These are phyloP conservation scores for Azolla pinnata DNA, from an alignment of 75 land plant genomes.

Conservation along the genomic window DNA sequence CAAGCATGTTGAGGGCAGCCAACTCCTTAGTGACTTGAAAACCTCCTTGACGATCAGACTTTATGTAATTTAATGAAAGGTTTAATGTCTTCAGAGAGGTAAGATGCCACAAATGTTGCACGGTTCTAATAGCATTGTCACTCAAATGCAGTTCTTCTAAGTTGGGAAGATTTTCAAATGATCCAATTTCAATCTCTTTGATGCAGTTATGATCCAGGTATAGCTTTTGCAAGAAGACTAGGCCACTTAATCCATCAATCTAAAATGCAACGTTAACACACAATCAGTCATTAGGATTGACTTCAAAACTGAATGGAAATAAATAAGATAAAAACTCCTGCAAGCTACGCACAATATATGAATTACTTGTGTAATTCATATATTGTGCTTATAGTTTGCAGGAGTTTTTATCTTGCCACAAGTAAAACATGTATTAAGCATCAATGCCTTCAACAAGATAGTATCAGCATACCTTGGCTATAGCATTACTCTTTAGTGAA, in stretches of 20 bases:
- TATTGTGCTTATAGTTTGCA: too few species aligned
- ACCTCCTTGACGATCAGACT: constrained; percentile 30
- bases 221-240: constrained; percentile 20
- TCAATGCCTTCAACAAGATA: too few species aligned
- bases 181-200: constrained; percentile 26
- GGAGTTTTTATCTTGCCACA: too few species aligned
- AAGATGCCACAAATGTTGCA: constrained; percentile 10
- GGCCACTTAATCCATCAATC: constrained; percentile 30
- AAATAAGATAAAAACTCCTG: too few species aligned
- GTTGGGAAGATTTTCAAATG: constrained; percentile 18
- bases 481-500: constrained; percentile 27
- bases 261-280: constrained; percentile 5
- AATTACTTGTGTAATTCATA: too few species aligned
- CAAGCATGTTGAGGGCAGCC: constrained; percentile 13
- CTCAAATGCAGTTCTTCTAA: constrained; percentile 23
- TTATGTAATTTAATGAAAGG: constrained; percentile 23
- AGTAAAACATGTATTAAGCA: too few species aligned
- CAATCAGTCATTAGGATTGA: not conserved
- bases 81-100: constrained; percentile 23
- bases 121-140: constrained; percentile 25
- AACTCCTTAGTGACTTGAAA: constrained; percentile 24
- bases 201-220: constrained; percentile 30
- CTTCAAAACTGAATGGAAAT: not conserved
- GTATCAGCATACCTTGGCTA: constrained; percentile 17
- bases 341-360: too few species aligned